Evolutionary conservation across 306 rosid genomes (phyloP), one percentile per base, ranked within the genome.

Genomic region (apple (Malus domestica)): DNA sequence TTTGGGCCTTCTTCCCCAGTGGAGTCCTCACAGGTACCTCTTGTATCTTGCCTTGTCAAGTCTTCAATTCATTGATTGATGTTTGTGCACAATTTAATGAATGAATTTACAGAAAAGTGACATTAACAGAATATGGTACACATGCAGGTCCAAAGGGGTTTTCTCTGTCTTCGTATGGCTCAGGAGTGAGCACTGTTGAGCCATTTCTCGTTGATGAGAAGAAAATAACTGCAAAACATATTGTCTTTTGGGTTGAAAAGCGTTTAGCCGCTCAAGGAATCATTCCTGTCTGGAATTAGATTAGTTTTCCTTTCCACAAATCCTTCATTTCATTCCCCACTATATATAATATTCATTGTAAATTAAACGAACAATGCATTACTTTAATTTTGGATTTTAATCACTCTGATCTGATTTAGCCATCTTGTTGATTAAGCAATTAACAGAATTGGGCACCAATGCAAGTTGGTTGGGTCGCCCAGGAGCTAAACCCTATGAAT

Each of bases 191-290:
- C 85, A 91, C 97, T 0, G 96, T 95, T 29, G 99, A 95, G 77
- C 97, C 99, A 9, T 95, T 95, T 80, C 96, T 92, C 3, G 15
- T 89, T 52, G 99, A 95, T 67, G 99, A 95, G 86, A 95, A 88
- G 96, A 95, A 85, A 81, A 80, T 92, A 15, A 90, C 96, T 4
- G 89, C 90, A 76, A 92, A 75, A 57, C 99, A 38, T 74, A 33
- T 95, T 55, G 82, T 95, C 54, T 95, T 90, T 73, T 92, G 99
- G 99, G 92, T 95, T 71, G 96, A 92, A 83, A 95, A 95, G 79
- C 97, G 99, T 74, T 86, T 95, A 85, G 99, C 99, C 67, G 97
- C 99, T 27, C 99, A 95, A 79, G 97, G 99, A 78, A 89, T 95
- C 76, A 89, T 90, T 75, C 97, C 97, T 52, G 92, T 95, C 33